Evolutionary conservation across 2,329 filamentous ascomycete genomes (phyloP), one percentile per base, ranked within the genome.

Genomic region (Phyllosticta paracitricarpa): DNA sequence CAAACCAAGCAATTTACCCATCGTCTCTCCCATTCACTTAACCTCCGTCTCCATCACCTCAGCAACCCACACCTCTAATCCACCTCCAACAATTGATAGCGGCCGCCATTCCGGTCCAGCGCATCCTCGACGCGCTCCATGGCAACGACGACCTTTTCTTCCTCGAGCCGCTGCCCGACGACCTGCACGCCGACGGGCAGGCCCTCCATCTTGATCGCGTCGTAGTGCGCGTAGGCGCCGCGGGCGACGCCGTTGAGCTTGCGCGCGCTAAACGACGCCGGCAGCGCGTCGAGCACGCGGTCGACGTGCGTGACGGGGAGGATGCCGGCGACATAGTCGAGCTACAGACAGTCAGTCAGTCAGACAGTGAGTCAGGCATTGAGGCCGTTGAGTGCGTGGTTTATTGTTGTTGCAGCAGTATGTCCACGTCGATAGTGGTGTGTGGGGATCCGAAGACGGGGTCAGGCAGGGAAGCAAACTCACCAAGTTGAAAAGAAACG

Each of bases 401-500:
- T 22, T 22, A 22, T 22, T 22, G 19, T 22, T 22, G 19, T 22
- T 22, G 19, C 19, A 22, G 19, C 19, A 22, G 19, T 22, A 22
- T 22, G 19, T 22, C 19, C 19, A 2, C 19, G 19, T 22, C 19
- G 19, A 22, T 22, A 22, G 19, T 22, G 19, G 19, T 22, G 19
- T 22, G 19, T 22, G 19, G 19, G 19, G 19, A 22, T 22, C 19
- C 19, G 19, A 22, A 22, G 19, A 22, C 19, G 19, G 19, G 19
- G 19, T 22, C 19, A 22, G 19, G 19, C 19, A 22, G 19, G 19
- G 19, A 22, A 22, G 19, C 35, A 51, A 6, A 77, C 84, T 74
- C 76, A 89, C 87, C 69, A 97, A 66, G 68, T 97, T 97, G 78
- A 94, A 97, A 61, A 96, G 75, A 71, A 97, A 96, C 0, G 92